Evolutionary conservation across 73 alveolate genomes (phyloP).

Genomic region (Stentor coeruleus): DNA sequence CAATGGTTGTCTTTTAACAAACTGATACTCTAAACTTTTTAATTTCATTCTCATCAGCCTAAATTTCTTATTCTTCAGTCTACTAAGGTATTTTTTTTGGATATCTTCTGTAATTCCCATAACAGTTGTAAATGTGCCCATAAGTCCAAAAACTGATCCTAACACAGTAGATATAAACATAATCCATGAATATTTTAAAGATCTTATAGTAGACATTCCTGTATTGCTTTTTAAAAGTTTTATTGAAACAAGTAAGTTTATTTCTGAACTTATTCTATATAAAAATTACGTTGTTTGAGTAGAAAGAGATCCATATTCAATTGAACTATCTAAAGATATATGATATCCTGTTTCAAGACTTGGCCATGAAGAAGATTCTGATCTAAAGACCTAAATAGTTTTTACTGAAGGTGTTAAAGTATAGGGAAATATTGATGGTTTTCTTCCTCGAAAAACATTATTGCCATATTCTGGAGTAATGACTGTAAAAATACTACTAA

Average conservation of each 20-base stretch:
- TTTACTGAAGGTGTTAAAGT: not conserved
- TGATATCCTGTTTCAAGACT: not conserved
- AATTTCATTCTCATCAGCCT: no score
- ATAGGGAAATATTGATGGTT: not conserved
- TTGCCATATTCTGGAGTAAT: not conserved
- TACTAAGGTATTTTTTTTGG: no score
- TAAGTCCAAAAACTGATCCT: slow-evolving; percentile 6
- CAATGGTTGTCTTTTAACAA: no score
- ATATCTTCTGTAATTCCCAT: not conserved
- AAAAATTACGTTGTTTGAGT: not conserved
- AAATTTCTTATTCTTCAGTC: no score
- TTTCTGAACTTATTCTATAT: not conserved
- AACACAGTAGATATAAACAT: not conserved
- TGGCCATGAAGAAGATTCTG: not conserved
- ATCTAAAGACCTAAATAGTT: not conserved
- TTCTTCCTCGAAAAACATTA: not conserved
- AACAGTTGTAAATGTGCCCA: not conserved
- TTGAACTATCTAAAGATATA: not conserved
- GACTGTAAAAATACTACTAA: not conserved
- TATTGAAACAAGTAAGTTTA: not conserved
- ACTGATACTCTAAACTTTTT: no score
- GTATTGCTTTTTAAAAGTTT: not conserved
- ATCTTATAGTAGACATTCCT: not conserved
- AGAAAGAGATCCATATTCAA: not conserved
- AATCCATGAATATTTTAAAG: not conserved